Base-by-base conservation (phyloP, 177 flowering plant genomes). In the Vitis hybrid region DNA sequence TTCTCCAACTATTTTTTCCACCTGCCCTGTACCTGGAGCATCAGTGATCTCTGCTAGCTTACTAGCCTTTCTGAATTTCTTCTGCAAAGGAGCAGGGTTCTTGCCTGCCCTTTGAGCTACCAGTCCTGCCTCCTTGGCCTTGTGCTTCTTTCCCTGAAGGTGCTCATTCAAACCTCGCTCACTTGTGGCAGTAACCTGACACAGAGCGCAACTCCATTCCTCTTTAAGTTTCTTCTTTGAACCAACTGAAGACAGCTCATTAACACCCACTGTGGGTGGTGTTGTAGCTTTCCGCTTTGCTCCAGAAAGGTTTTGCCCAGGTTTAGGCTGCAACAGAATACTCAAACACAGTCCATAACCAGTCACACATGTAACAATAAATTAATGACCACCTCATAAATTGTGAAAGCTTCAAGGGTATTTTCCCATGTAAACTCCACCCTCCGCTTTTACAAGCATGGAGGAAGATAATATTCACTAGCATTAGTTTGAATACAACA, bases 171-270 rank as follows among this genome's bases (percentile, higher is more conserved):
- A 66, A 56, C 69, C 80, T 49, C 56, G 74, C 71, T 83, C 82
- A 64, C 83, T 65, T 3, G 87, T 79, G n/a, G 85, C 82, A 71
- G 64, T 83, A 50, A 92, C 83, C 55, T 84, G 79, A 74, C 97
- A 92, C 3, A 92, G 68, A 52, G 89, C 86, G 72, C 97, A 92
- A 67, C 80, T 80, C 90, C 85, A 88, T 31, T 85, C 90, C 68
- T 83, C 83, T 19, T 64, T 79, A 3, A 64, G 68, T 65, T 77
- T 85, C 73, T 80, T 86, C 83, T 74, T 78, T 19, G 74, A 19
- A 59, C 56, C 68, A 57, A 15, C 58, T 19, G 63, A n/a, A 57
- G 72, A 61, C 2, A 63, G 69, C 65, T 72, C 83, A 59, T 58
- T 29, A 13, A 68, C 19, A 65, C 65, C 74, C 50, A 22, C 74